A percentile compares a stretch with the other conserved stretches of the same genome.
These are phyloP conservation scores for Diplodia scrobiculata DNA, from an alignment of 2,329 filamentous ascomycete species.

Conservation along the genomic window DNA sequence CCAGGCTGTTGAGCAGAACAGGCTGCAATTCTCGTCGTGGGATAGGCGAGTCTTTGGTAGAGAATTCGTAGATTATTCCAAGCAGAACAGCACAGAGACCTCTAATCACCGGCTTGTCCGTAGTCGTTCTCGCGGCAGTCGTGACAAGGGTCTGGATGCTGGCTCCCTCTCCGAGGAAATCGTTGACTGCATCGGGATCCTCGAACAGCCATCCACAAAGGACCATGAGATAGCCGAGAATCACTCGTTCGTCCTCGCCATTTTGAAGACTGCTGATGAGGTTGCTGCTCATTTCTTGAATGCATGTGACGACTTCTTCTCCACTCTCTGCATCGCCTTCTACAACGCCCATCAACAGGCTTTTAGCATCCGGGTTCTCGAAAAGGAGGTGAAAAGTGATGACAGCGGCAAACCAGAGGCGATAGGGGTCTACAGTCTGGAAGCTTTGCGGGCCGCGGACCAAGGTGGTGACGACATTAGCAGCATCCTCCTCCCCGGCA, in stretches of 20 bases:
- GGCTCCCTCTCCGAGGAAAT: slow-evolving; percentile 88
- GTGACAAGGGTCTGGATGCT: slow-evolving; percentile 86
- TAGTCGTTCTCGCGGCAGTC: slow-evolving; percentile 64
- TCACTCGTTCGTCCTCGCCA: slow-evolving; percentile 74
- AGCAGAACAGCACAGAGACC: slow-evolving; percentile 83
- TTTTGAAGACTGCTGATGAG: slow-evolving; percentile 77
- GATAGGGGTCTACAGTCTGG: slow-evolving; percentile 75
- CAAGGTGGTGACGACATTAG: slow-evolving; percentile 84
- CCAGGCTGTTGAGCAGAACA: slow-evolving; percentile 73
- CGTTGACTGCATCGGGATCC: slow-evolving; percentile 85
- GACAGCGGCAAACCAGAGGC: slow-evolving; percentile 84
- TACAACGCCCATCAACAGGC: slow-evolving; percentile 74
- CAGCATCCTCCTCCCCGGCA: slow-evolving; percentile 71
- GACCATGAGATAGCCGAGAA: slow-evolving; percentile 85
- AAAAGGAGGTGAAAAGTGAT: slow-evolving; percentile 83
- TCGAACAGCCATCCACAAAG: slow-evolving; percentile 90
- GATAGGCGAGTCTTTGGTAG: slow-evolving; percentile 93
- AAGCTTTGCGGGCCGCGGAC: slow-evolving; percentile 66
- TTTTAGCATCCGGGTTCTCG: slow-evolving; percentile 71
- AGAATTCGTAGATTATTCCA: slow-evolving; percentile 93
- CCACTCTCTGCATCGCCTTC: slow-evolving; percentile 87
- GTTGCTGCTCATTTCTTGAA: slow-evolving; percentile 84
- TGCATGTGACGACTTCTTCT: slow-evolving; percentile 92
- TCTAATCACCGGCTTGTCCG: slow-evolving; percentile 68
- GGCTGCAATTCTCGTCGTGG: slow-evolving; percentile 77